Conservation (phyloP, 345 rosid species). For the Populus pruinosa region DNA sequence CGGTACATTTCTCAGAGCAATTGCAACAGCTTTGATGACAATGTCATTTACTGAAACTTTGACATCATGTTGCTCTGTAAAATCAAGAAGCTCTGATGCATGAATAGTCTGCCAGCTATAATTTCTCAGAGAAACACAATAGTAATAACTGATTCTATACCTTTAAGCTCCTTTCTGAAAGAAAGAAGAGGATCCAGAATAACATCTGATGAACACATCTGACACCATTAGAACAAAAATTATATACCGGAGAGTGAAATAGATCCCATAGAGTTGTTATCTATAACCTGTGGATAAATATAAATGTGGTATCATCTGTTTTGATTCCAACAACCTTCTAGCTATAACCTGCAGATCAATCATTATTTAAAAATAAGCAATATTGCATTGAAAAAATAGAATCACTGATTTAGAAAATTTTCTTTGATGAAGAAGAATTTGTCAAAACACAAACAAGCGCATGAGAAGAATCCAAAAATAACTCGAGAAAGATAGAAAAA, state of each 20-base stretch:
- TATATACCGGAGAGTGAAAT: conserved; percentile 15
- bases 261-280: conserved; percentile 9
- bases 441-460: neutral
- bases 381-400: too few relatives aligned
- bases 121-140: conserved; percentile 1
- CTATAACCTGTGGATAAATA: conserved; percentile 77
- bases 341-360: conserved; percentile 68
- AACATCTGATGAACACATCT: conserved; percentile 59
- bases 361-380: neutral
- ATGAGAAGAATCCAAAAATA: neutral
- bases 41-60: conserved; percentile 98
- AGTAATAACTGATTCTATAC: conserved; percentile 33
- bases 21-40: conserved; percentile 87
- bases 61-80: conserved; percentile 72
- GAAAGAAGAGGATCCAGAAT: conserved; percentile 90
- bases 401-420: too few relatives aligned
- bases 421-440: too few relatives aligned
- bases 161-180: conserved; percentile 88
- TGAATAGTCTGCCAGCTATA: conserved; percentile 19
- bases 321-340: conserved; percentile 88
- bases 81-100: conserved; percentile 20
- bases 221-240: conserved; percentile 21
- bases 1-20: conserved; percentile 74
- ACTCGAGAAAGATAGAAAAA: neutral
- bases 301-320: conserved; percentile 84